Evolutionary conservation across 2,329 filamentous ascomycete species (phyloP), one percentile per base, ranked within the genome.

Genomic region (Colletotrichum sansevieriae): DNA sequence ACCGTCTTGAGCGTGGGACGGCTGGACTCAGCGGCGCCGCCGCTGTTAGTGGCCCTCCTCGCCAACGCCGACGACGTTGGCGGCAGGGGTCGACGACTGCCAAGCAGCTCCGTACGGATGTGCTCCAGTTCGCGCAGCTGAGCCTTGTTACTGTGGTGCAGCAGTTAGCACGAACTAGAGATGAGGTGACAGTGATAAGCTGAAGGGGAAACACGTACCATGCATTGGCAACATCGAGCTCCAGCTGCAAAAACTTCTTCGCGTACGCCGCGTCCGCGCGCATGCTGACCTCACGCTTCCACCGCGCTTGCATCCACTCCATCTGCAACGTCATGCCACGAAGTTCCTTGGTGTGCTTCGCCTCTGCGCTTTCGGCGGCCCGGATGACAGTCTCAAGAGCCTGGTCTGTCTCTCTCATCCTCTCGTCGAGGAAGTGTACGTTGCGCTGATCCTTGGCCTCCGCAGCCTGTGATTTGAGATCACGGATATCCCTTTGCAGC

Each of bases 251-350:
- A 78, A 93, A 95, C 73, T 87, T 89, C 85, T 99, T 99, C 71
- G 93, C 93, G 81, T 91, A 97, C 9, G 92, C 92, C 37, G 95
- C 88, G 75, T 95, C 93, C 71, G 87, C 86, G 47, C 96, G 88
- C 80, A 98, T 91, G 58, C 87, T 88, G 73, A 93, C 89, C 80
- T 98, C 95, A 37, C 96, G 88, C 76, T 89, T 87, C 82, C 92
- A 92, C 60, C 91, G 89, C 2, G 93, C 93, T 74, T 94, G 90
- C 78, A 98, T 89, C 90, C 93, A 98, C 75, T 94, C 88, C 77
- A 98, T 95, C 81, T 98, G 95, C 81, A 96, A 92, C 61, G 89
- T 88, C 76, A 98, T 85, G 18, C 95, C 95, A 73, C 90, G 89
- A 61, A 98, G 83, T 81, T 97, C 93, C 78, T 90, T 90, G 74